Evolutionary conservation across 768 basidiomycete species (phyloP).

Genomic region (Boletus rubescentipes): DNA sequence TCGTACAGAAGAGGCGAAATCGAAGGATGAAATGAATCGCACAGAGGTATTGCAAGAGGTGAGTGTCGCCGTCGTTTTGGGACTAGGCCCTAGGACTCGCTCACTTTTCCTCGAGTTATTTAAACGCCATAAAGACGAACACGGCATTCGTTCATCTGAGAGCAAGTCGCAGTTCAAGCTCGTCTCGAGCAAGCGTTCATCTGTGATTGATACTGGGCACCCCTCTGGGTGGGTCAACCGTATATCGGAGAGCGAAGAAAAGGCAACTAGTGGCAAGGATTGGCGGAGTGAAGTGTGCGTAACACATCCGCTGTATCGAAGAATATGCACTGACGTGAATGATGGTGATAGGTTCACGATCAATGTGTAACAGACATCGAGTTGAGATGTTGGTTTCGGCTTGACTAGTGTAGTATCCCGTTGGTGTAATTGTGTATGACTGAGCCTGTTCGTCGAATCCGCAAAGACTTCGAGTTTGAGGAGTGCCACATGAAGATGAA

Average conservation of each 20-base stretch:
- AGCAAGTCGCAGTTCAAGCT: constrained; percentile 76
- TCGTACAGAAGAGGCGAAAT: constrained; percentile 64
- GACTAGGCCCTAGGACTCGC: background rate
- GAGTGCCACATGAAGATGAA: background rate
- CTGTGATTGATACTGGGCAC: constrained; percentile 63
- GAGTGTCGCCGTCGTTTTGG: constrained; percentile 3
- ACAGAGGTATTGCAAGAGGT: constrained; percentile 63
- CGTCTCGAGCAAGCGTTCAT: constrained; percentile 67
- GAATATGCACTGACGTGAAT: background rate
- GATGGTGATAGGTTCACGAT: constrained; percentile 14
- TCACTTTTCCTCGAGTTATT: constrained; percentile 44
- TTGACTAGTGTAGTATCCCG: background rate
- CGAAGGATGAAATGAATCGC: constrained; percentile 38
- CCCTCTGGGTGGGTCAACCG: constrained; percentile 74
- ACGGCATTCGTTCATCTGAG: constrained; percentile 36
- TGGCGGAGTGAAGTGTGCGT: constrained; percentile 57
- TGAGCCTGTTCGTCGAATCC: too few species aligned
- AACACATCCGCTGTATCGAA: background rate
- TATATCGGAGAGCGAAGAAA: constrained; percentile 41
- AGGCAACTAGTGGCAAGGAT: constrained; percentile 41
- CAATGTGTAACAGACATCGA: background rate
- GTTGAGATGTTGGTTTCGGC: background rate
- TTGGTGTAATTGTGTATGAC: too few species aligned
- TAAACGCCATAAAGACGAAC: constrained; percentile 55
- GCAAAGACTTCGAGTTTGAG: background rate